Percentiles rank a stretch among this genome's conserved stretches.
phyloP scores from a whole-genome alignment of 75 land plant species.

The Cryptomeria japonica region DNA sequence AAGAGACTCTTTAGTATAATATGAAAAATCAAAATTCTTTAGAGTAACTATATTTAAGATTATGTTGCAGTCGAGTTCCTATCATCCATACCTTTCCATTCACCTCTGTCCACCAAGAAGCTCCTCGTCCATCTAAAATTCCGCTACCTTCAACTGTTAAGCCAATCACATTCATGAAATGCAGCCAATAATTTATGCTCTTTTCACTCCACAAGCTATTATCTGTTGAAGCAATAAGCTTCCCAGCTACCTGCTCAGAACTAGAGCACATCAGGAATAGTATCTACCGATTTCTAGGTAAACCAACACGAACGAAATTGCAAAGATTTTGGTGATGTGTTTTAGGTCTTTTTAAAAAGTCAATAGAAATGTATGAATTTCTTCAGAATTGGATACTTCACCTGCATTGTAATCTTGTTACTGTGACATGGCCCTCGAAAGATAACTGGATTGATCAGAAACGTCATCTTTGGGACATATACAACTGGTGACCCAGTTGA shows the following conservation, averaged over 20 bases:
- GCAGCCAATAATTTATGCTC: constrained; percentile 33
- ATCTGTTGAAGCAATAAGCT: background rate
- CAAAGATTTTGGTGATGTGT: background rate
- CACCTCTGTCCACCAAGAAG: too few species aligned
- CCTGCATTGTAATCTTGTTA: constrained; percentile 26
- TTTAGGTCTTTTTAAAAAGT: too few species aligned
- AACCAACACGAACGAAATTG: background rate
- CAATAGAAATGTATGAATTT: background rate
- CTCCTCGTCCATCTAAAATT: constrained; percentile 10
- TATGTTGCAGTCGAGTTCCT: too few species aligned
- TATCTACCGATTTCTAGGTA: background rate
- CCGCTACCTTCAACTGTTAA: constrained; percentile 57
- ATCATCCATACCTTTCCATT: too few species aligned
- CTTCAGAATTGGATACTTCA: background rate
- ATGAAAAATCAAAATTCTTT: too few species aligned
- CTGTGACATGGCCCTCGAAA: constrained; percentile 53
- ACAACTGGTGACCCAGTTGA: constrained; percentile 26
- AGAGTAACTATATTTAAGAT: too few species aligned
- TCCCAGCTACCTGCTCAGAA: background rate
- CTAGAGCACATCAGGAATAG: background rate
- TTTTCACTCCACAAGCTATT: background rate
- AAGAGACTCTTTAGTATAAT: too few species aligned
- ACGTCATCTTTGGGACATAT: constrained; percentile 27
- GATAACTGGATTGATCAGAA: constrained; percentile 18
- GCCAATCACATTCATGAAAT: constrained; percentile 44